Evolutionary conservation across 2,329 filamentous ascomycete genomes (phyloP).

Genomic region (Alternaria sp.): DNA sequence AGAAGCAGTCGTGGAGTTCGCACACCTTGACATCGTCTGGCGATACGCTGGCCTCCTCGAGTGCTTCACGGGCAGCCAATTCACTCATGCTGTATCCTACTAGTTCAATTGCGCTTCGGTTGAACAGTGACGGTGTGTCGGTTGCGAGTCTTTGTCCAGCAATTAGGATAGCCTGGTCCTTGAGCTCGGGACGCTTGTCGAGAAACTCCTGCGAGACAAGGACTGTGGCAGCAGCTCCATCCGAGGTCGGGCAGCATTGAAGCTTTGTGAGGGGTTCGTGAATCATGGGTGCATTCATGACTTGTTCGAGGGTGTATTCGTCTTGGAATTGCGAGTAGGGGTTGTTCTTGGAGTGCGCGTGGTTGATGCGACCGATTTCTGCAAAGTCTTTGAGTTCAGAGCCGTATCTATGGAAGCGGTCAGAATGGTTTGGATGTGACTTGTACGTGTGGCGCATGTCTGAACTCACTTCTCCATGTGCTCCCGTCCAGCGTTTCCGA

Average conservation of each 20-base stretch:
- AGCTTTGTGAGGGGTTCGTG: slow-evolving; percentile 91
- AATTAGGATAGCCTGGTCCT: slow-evolving; percentile 82
- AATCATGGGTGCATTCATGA: slow-evolving; percentile 78
- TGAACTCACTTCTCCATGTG: slow-evolving; percentile 85
- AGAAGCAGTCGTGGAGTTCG: slow-evolving; percentile 97
- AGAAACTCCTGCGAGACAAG: slow-evolving; percentile 90
- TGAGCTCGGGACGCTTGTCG: slow-evolving; percentile 81
- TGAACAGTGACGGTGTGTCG: slow-evolving; percentile 82
- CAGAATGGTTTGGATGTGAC: slow-evolving; percentile 14
- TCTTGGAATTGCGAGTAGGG: slow-evolving; percentile 98
- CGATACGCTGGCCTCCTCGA: slow-evolving; percentile 73
- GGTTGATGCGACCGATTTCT: slow-evolving; percentile 92
- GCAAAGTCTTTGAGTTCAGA: slow-evolving; percentile 87
- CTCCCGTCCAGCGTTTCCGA: slow-evolving; percentile 91
- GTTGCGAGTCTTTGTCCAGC: slow-evolving; percentile 90
- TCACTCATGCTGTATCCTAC: slow-evolving; percentile 88
- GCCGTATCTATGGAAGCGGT: slow-evolving; percentile 69
- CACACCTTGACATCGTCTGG: slow-evolving; percentile 79
- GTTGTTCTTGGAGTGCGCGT: slow-evolving; percentile 89
- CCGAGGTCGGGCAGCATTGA: slow-evolving; percentile 97
- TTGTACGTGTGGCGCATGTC: not conserved
- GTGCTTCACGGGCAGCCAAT: slow-evolving; percentile 73
- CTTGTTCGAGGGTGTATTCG: slow-evolving; percentile 86
- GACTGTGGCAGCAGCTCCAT: slow-evolving; percentile 87
- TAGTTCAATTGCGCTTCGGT: slow-evolving; percentile 81